A percentile compares a stretch with the other conserved stretches of the same genome.
Evolutionary conservation across 306 rosid genomes (phyloP).

Genomic region (Cicer chorassanicum): DNA sequence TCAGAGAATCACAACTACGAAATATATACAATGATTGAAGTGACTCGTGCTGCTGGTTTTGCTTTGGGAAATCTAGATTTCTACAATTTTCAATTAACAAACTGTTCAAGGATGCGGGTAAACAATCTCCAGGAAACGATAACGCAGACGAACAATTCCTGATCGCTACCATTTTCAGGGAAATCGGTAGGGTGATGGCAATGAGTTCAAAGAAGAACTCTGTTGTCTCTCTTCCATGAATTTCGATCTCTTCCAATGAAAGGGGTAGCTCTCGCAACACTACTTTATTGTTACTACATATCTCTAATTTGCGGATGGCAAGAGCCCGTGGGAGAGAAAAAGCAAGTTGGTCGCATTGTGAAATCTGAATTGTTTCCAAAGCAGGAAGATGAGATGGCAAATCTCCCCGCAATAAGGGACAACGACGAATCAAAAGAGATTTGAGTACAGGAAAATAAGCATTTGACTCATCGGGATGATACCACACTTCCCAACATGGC

Average conservation of each 20-base stretch:
- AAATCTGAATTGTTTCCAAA: neutral
- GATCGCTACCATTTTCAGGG: neutral
- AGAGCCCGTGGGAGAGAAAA: neutral
- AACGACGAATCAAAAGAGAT: neutral
- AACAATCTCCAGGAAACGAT: neutral
- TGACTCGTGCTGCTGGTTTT: neutral
- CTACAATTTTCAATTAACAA: neutral
- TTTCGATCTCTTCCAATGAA: neutral
- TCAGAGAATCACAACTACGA: constrained; percentile 1
- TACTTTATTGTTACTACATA: neutral
- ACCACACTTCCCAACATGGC: constrained; percentile 1
- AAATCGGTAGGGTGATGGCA: neutral
- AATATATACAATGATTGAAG: neutral
- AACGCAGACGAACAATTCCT: neutral
- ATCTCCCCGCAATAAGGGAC: neutral
- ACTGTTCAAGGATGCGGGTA: neutral
- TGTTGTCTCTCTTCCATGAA: neutral
- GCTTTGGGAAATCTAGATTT: neutral
- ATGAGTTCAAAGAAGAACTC: neutral
- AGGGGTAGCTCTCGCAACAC: neutral
- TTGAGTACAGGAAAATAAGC: neutral
- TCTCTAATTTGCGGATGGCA: neutral
- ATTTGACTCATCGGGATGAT: neutral
- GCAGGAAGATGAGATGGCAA: constrained; percentile 22
- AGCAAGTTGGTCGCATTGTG: neutral